Conservation (phyloP, 108 stramenopile genomes). For the Seminavis robusta region DNA sequence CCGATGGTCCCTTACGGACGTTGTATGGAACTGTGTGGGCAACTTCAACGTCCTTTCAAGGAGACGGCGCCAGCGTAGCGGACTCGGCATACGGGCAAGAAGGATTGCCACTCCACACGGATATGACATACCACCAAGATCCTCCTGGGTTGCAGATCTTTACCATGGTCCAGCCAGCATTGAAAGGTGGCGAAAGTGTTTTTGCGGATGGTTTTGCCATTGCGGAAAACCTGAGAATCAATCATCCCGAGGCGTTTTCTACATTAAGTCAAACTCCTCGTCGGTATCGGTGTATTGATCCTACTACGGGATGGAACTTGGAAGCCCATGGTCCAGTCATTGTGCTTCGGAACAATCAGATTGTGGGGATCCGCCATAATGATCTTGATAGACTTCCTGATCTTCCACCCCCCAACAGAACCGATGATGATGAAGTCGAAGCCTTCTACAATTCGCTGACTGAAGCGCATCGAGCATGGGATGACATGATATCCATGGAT, state of each 20-base stretch:
- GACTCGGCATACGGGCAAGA: slow-evolving; percentile 80
- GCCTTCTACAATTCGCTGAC: slow-evolving; percentile 45
- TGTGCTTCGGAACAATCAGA: slow-evolving; percentile 32
- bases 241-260: slow-evolving; percentile 54
- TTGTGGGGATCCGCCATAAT: slow-evolving; percentile 74
- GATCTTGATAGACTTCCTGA: slow-evolving; percentile 83
- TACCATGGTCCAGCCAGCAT: slow-evolving; percentile 76
- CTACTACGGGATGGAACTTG: slow-evolving; percentile 70
- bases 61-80: slow-evolving; percentile 56
- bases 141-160: slow-evolving; percentile 87
- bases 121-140: slow-evolving; percentile 73
- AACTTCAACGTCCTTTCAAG: slow-evolving; percentile 40
- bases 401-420: slow-evolving; percentile 43
- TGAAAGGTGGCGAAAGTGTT: slow-evolving; percentile 45
- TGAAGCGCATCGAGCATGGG: slow-evolving; percentile 65
- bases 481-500: slow-evolving; percentile 57
- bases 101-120: slow-evolving; percentile 79
- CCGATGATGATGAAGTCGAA: slow-evolving; percentile 35
- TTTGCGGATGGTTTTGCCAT: slow-evolving; percentile 77
- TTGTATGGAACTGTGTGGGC: slow-evolving; percentile 80
- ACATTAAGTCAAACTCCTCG: slow-evolving; percentile 45
- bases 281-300: slow-evolving; percentile 65
- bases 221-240: slow-evolving; percentile 36
- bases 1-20: slow-evolving; percentile 78
- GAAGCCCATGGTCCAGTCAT: slow-evolving; percentile 70